Base-by-base conservation (phyloP, 2,329 filamentous ascomycete species). In the Fusarium mundagurra region DNA sequence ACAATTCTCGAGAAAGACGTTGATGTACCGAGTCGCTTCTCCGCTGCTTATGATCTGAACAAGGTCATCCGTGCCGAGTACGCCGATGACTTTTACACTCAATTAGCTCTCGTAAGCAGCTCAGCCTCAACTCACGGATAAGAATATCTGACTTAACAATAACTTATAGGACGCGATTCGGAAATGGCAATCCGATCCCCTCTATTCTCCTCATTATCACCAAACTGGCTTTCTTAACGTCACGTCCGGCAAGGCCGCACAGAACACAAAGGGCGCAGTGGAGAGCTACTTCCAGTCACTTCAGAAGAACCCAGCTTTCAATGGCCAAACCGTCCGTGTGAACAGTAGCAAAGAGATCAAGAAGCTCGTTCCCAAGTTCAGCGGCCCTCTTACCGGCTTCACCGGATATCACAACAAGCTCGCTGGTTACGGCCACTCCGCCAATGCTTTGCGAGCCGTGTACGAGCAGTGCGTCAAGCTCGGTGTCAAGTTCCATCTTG, bases 51-150 rank as follows among this genome's bases (percentile, higher is more conserved):
- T 36, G 71, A 73, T 47, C 61, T 73, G 0, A 73, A 73, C 57
- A 73, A 73, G 29, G 71, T 73, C 57, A 73, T 73, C 1, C 71
- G 71, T 0, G 71, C 71, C 8, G 71, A 73, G 22, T 73, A 73
- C 2, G 71, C 71, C 0, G 71, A 73, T 38, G 51, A 43, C 18
- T 73, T 73, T 3, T 73, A 73, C 9, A 73, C 71, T 0, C 71
- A 67, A 12, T n/a, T 73, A 0, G 61, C 71, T 1, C 66, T 73
- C 3, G 71, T 73, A 20, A 29, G 68, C 39, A 4, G 16, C 39
- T 6, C 12, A 5, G 0, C 14, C 6, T 8, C 12, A 6, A 8
- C 16, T 7, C 4, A 7, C 3, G 4, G 13, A 16, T n/a, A 2
- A 9, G 24, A 45, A 5, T 11, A 12, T 27, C 1, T 9, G 17